phyloP scores from a whole-genome alignment of 352 stramenopile species.

The Blastocystis sp. region DNA sequence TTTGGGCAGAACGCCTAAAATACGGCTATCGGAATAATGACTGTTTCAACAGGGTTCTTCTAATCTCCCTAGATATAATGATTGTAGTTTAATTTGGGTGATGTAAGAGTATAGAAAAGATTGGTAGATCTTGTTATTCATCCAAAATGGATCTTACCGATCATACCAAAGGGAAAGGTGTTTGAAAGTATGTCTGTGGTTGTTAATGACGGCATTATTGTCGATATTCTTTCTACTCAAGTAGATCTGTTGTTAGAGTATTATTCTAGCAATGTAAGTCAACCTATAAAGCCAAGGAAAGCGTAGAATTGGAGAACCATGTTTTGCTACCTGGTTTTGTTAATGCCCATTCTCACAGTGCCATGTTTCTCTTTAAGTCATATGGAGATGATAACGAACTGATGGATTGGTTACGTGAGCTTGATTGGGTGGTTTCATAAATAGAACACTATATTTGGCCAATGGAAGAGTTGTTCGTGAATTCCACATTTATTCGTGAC shows the following conservation, averaged over 20 bases:
- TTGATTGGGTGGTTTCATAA: background rate
- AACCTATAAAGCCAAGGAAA: slow-evolving; percentile 73
- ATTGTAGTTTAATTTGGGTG: background rate
- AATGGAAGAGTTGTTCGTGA: slow-evolving; percentile 77
- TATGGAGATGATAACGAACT: slow-evolving; percentile 81
- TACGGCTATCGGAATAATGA: too few species aligned
- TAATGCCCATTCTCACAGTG: slow-evolving; percentile 81
- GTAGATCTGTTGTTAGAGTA: background rate
- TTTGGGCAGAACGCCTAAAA: too few species aligned
- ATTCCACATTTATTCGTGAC: slow-evolving; percentile 76
- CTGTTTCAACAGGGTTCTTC: too few species aligned
- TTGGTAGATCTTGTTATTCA: slow-evolving; percentile 76
- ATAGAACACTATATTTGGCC: slow-evolving; percentile 79
- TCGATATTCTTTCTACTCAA: slow-evolving; percentile 75
- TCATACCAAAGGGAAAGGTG: slow-evolving; percentile 76
- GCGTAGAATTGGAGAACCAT: slow-evolving; percentile 75
- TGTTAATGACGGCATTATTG: slow-evolving; percentile 76
- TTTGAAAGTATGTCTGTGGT: slow-evolving; percentile 79
- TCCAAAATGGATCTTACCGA: slow-evolving; percentile 78
- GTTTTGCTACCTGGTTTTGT: slow-evolving; percentile 81
- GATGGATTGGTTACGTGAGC: slow-evolving; percentile 76
- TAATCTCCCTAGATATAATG: background rate
- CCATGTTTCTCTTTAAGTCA: slow-evolving; percentile 81
- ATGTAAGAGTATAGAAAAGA: background rate
- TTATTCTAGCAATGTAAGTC: slow-evolving; percentile 71